Evolutionary conservation across 441 rosid species (phyloP), one percentile per base, ranked within the genome.

Genomic region (Eutrema salsugineum): DNA sequence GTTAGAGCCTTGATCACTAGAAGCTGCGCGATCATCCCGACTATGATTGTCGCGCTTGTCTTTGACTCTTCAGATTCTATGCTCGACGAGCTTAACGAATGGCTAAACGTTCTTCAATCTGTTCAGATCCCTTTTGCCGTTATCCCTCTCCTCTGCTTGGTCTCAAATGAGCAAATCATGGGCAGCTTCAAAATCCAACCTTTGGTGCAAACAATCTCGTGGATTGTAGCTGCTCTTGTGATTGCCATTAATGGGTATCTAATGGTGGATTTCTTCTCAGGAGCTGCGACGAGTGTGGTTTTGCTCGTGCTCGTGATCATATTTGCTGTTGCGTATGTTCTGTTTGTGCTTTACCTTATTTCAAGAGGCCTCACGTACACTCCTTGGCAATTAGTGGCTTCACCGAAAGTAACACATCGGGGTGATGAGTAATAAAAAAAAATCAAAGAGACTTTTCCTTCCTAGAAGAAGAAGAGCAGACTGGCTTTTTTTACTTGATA

Each of bases 31-130:
- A 91, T 93, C 22, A 44, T 93, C 62, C 98, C 98, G 1, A 88
- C 98, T 0, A 89, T 91, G 71, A 77, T 80, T 0, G 89, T 93
- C 5, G 98, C 98, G 0, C 94, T 93, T 56, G 80, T 79, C 48
- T 93, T 93, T 51, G 91, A 93, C 68, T 82, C 86, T 5, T 80
- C 87, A 4, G 94, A 89, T 11, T 86, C 84, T 8, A 56, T 84
- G 7, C 68, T 93, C 2, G 98, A 93, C 49, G 80, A 85, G 42
- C 77, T 93, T 5, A 93, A 93, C 39, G 98, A 91, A 77, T 93
- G 97, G 97, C 84, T 93, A 20, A 93, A 93, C 43, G 90, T 93
- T 70, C 91, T 93, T 32, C 98, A 91, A 64, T 89, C 98, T 2
- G 66, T 93, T 63, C 96, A 93, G 82, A 93, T 89, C 57, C 98